Evolutionary conservation across 371 early-diverging fungal genomes (phyloP).

Genomic region (Dichotomocladium elegans): DNA sequence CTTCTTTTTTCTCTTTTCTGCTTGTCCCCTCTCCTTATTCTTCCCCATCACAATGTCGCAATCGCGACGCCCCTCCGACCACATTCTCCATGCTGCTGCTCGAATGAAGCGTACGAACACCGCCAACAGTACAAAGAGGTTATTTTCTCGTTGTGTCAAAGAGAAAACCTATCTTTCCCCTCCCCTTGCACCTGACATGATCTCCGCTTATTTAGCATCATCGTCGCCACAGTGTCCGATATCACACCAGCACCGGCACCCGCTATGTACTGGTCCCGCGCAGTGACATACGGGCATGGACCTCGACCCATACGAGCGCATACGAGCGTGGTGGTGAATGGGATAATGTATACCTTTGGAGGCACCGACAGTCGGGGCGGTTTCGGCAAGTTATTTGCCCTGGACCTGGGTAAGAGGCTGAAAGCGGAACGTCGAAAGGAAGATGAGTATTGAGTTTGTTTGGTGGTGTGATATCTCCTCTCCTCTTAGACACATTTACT

Average conservation of each 20-base stretch:
- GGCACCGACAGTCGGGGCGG: constrained; percentile 73
- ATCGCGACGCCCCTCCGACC: neutral
- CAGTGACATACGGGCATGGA: constrained; percentile 56
- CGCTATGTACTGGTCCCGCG: constrained; percentile 83
- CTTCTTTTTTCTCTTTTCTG: neutral
- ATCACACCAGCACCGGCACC: constrained; percentile 58
- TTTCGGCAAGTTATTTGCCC: constrained; percentile 69
- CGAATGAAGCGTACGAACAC: too few relatives aligned
- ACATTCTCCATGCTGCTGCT: neutral
- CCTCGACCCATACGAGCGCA: constrained; percentile 77
- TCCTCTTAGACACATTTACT: constrained; percentile 72
- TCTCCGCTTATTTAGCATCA: too few relatives aligned
- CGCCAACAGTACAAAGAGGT: too few relatives aligned
- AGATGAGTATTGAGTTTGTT: too few relatives aligned
- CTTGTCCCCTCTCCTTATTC: too few relatives aligned
- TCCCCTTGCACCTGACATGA: too few relatives aligned
- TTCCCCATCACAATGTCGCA: neutral
- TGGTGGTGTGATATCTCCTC: too few relatives aligned
- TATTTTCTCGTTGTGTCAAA: too few relatives aligned
- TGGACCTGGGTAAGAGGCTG: constrained; percentile 65
- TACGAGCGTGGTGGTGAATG: constrained; percentile 70
- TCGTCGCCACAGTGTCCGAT: neutral
- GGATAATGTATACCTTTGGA: constrained; percentile 79
- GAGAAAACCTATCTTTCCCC: too few relatives aligned
- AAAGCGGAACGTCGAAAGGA: neutral